phyloP scores from a whole-genome alignment of 2,329 filamentous ascomycete genomes.

The Penicillium sp. region DNA sequence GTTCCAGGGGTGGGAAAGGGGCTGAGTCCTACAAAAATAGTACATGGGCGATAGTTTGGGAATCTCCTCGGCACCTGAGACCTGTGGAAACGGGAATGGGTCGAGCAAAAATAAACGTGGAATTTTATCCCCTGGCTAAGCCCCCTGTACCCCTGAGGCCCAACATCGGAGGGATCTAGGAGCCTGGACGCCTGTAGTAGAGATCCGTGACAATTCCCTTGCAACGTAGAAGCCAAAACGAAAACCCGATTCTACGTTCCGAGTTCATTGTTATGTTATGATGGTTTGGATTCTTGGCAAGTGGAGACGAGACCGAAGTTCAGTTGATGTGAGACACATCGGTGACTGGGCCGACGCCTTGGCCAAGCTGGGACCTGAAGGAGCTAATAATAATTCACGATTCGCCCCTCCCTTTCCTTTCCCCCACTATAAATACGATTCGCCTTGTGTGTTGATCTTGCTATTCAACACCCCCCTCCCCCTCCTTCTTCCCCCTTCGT shows the following conservation, averaged over 20 bases:
- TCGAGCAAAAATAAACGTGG: slow-evolving; percentile 6
- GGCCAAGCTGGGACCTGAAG: slow-evolving; percentile 2
- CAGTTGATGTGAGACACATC: slow-evolving; percentile 6
- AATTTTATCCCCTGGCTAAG: not conserved
- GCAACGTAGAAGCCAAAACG: no score
- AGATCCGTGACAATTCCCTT: no score
- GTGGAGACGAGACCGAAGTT: not conserved
- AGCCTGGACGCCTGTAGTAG: not conserved
- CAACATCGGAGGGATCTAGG: not conserved
- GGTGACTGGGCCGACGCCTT: slow-evolving; percentile 5
- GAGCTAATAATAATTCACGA: slow-evolving; percentile 1
- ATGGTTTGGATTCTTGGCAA: not conserved
- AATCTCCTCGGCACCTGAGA: not conserved
- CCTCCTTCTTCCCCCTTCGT: slow-evolving; percentile 6
- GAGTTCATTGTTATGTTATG: not conserved
- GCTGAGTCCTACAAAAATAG: slow-evolving; percentile 7
- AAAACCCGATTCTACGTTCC: not conserved
- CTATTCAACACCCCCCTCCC: slow-evolving; percentile 1
- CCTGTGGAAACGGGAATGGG: slow-evolving; percentile 3
- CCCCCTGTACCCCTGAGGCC: not conserved
- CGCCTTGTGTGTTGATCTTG: slow-evolving; percentile 4
- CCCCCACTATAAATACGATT: slow-evolving; percentile 26
- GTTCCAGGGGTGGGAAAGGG: not conserved
- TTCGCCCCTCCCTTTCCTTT: slow-evolving; percentile 19
- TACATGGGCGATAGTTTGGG: not conserved